Percentiles rank a stretch among this genome's conserved stretches.
phyloP scores from a whole-genome alignment of 1,284 basidiomycete species.

The Microbotryum lychnidis-dioicae region DNA sequence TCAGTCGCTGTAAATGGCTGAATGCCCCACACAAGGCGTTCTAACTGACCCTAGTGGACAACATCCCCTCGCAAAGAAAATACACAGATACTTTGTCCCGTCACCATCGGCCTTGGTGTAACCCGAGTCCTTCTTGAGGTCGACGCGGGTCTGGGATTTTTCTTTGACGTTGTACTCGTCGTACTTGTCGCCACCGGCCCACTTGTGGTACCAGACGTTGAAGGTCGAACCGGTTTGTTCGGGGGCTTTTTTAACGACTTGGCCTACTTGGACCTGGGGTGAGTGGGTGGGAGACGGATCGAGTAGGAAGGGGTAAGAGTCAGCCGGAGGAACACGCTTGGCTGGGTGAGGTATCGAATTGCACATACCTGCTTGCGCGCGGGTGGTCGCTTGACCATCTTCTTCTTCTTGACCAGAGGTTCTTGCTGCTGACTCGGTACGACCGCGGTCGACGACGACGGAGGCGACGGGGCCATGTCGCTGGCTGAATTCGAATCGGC shows the following conservation, averaged over 20 bases:
- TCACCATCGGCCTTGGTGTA: slow-evolving; percentile 88
- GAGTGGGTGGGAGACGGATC: neutral
- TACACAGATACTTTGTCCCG: slow-evolving; percentile 82
- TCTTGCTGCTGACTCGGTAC: too few species aligned
- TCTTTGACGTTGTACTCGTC: slow-evolving; percentile 86
- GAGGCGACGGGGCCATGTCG: too few species aligned
- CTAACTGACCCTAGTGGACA: slow-evolving; percentile 73
- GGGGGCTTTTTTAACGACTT: slow-evolving; percentile 78
- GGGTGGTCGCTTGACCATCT: slow-evolving; percentile 36
- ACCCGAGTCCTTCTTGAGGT: slow-evolving; percentile 78
- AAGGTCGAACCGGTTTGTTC: slow-evolving; percentile 62
- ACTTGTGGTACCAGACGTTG: slow-evolving; percentile 99
- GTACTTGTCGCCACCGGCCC: slow-evolving; percentile 81
- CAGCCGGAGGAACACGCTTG: neutral
- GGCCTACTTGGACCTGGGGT: slow-evolving; percentile 74
- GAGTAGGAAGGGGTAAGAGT: too few species aligned
- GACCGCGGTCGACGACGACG: too few species aligned
- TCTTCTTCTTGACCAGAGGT: slow-evolving; percentile 13
- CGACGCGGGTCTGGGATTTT: slow-evolving; percentile 82
- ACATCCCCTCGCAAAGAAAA: slow-evolving; percentile 92
- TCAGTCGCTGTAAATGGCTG: neutral
- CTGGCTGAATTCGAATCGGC: too few species aligned
- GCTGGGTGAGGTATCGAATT: neutral
- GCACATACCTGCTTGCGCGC: slow-evolving; percentile 34
- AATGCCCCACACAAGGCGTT: too few species aligned